These are phyloP conservation scores for Dimocarpus longan DNA, from an alignment of 345 rosid species.

Conservation along the genomic window DNA sequence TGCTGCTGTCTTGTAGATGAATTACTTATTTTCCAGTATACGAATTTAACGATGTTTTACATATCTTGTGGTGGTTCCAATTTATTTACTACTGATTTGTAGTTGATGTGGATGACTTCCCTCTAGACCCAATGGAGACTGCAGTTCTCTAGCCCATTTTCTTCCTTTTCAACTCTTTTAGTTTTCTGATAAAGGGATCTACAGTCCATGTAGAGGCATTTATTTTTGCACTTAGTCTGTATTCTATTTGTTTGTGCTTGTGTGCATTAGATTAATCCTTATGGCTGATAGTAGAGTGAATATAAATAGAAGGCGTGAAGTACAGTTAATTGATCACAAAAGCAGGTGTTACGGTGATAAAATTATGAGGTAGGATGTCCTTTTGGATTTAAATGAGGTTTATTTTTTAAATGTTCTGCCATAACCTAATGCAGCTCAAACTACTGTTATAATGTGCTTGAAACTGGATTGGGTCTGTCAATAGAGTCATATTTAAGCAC, in stretches of 20 bases:
- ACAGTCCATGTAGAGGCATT: background rate
- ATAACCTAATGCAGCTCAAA: too few relatives aligned
- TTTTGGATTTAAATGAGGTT: background rate
- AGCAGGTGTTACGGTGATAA: background rate
- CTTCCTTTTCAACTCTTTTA: background rate
- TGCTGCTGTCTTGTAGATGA: background rate
- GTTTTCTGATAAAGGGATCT: background rate
- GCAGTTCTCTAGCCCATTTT: background rate
- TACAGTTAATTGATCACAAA: too few relatives aligned
- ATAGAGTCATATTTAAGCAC: too few relatives aligned
- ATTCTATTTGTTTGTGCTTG: background rate
- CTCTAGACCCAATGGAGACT: background rate
- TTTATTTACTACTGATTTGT: background rate
- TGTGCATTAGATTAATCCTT: background rate
- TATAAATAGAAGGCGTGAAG: too few relatives aligned
- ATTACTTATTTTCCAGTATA: background rate
- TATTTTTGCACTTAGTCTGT: background rate
- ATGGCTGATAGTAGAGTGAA: too few relatives aligned
- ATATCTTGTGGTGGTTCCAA: background rate
- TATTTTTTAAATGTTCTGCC: too few relatives aligned
- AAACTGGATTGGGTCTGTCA: too few relatives aligned
- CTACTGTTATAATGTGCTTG: too few relatives aligned
- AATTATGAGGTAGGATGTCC: background rate
- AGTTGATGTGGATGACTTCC: background rate
- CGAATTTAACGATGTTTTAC: slow-evolving; percentile 9